phyloP scores from a whole-genome alignment of 2,329 filamentous ascomycete genomes.

The Cladosporium austrohemisphaericum region DNA sequence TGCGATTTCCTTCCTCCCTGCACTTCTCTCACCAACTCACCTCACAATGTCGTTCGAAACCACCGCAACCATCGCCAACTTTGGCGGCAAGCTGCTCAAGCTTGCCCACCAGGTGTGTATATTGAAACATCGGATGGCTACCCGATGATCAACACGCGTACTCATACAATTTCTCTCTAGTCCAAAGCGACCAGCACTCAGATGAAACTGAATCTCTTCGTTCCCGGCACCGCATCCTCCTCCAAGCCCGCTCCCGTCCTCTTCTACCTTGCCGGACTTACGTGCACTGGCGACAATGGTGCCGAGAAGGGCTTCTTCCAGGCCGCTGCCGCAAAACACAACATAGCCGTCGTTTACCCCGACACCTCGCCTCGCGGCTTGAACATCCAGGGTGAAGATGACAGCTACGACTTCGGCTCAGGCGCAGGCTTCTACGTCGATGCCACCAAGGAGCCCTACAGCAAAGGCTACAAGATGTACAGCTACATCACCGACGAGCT shows the following conservation, averaged over 20 bases:
- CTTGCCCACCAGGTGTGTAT: constrained; percentile 63
- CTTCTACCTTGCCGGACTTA: constrained; percentile 89
- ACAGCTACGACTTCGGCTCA: constrained; percentile 84
- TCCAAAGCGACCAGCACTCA: constrained; percentile 75
- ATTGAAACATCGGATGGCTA: too few relatives aligned
- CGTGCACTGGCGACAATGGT: constrained; percentile 83
- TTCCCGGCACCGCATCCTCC: constrained; percentile 66
- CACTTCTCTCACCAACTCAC: not conserved
- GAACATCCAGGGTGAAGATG: constrained; percentile 77
- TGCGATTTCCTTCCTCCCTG: not conserved
- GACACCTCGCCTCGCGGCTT: constrained; percentile 89
- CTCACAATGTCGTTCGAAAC: constrained; percentile 75
- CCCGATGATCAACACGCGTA: not conserved
- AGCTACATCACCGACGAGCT: constrained; percentile 86
- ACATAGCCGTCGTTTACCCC: constrained; percentile 89
- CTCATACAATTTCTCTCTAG: constrained; percentile 32
- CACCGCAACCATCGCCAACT: constrained; percentile 82
- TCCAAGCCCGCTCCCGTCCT: constrained; percentile 73
- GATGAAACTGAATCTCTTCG: constrained; percentile 90
- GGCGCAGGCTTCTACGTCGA: constrained; percentile 95
- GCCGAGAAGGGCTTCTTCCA: constrained; percentile 86
- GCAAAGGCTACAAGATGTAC: constrained; percentile 86
- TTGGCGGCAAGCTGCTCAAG: constrained; percentile 93
- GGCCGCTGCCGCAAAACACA: constrained; percentile 69
- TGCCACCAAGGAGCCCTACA: constrained; percentile 71